phyloP scores from a whole-genome alignment of 371 early-diverging fungal species.

The Mucor sp. region DNA sequence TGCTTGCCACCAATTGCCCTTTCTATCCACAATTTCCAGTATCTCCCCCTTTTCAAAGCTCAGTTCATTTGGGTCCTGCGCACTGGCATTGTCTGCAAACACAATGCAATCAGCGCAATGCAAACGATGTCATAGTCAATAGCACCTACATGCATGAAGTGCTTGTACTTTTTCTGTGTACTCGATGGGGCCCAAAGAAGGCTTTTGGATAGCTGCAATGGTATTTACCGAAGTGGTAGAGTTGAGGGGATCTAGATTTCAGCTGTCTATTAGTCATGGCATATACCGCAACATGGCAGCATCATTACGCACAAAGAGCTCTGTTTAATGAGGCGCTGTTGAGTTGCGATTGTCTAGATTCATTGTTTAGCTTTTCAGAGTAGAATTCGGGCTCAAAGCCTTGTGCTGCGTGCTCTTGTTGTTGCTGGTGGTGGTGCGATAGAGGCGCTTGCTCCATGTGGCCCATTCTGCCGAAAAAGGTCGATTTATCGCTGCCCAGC shows the following conservation, averaged over 20 bases:
- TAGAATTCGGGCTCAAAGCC: conserved; percentile 7
- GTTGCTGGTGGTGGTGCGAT: neutral
- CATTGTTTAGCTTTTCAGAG: conserved; percentile 6
- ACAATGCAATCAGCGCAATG: neutral
- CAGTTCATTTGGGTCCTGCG: conserved; percentile 85
- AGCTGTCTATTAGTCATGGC: neutral
- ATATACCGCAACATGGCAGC: neutral
- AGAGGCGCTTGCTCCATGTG: neutral
- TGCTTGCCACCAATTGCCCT: conserved; percentile 95
- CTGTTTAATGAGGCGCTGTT: neutral
- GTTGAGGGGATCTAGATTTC: neutral
- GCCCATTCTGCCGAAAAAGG: conserved; percentile 29
- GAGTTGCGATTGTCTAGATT: neutral
- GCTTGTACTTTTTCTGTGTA: conserved; percentile 35
- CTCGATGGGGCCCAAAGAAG: conserved; percentile 10
- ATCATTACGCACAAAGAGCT: neutral
- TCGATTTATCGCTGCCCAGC: conserved; percentile 37
- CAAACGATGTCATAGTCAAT: conserved; percentile 35
- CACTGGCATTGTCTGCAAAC: conserved; percentile 70
- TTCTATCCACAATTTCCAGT: conserved; percentile 79
- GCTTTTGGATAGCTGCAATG: conserved; percentile 2
- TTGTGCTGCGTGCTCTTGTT: neutral
- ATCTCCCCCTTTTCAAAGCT: conserved; percentile 82
- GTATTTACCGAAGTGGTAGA: neutral
- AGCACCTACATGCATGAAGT: conserved; percentile 21